Evolutionary conservation across 768 basidiomycete species (phyloP), one percentile per base, ranked within the genome.

Genomic region (Mycena haematopus): DNA sequence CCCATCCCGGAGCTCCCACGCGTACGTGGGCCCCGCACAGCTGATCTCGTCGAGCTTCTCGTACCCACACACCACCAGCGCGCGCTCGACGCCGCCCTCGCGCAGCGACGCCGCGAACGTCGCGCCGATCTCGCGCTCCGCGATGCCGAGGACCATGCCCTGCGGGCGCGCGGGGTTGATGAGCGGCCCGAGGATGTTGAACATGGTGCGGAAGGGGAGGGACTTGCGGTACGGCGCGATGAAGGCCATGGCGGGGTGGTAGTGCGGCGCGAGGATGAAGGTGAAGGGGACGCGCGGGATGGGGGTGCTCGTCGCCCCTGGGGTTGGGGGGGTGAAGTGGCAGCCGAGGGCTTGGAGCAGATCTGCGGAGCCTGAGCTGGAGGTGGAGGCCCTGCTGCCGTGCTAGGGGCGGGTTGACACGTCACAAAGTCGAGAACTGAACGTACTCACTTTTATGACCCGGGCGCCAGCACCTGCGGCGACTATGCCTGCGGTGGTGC

Each of bases 1-100:
- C 36, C 90, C 92, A 24, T 92, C 79, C 45, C 81, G 81, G 64
- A 96, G 84, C 60, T 91, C 88, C 96, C 95, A 92, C 36, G 84
- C 90, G 76, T 84, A 84, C 10, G 95, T 96, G 17, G 90, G 86
- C 1, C 96, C 97, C 0, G 93, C 95, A 68, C 93, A 95, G 73
- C 91, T 93, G 72, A 99, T 93, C 80, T 99, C 96, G 75, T 99
- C 96, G 44, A 99, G 80, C 1, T 86, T 86, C 72, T 99, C 97
- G 38, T 84, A 86, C 1, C 96, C 96, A 69, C 95, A 98, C 0
- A 99, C 96, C 21, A 99, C 95, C 58, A 96, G 77, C 0, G 95
- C 96, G 33, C 92, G 85, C 68, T 86, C 78, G 9, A 96, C 92
- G 19, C 91, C 91, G n/a, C 88, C 83, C 24, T 92, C 84, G 9